Evolutionary conservation across 1,139 yeast genomes (phyloP), one percentile per base, ranked within the genome.

Genomic region (Yamadazyma trypodendri): DNA sequence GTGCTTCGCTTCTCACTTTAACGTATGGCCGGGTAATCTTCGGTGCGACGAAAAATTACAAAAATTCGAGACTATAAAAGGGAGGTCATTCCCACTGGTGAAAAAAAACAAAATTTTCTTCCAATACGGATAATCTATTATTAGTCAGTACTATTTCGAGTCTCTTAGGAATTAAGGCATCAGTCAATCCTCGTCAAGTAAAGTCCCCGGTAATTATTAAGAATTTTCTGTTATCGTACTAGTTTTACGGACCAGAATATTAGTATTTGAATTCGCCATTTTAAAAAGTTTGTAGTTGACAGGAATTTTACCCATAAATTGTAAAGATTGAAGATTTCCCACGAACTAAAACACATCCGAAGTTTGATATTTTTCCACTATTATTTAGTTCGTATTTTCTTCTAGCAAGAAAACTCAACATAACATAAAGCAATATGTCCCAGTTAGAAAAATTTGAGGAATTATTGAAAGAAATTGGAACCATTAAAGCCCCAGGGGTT

Each of bases 401-500:
- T 24, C 14, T 11, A 12, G 14, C 11, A 11, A 24, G 12, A 24
- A 12, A 12, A 24, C 11, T 11, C 28, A 24, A 3, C 8, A 24
- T 12, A 24, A 12, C 14, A 12, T 10, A 32, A 24, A 5, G 12
- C 15, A 18, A 25, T 2, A 64, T 63, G 69, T 56, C 68, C 24
- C 61, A 58, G 13, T 58, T 71, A 51, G 82, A 81, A 58, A 81
- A 81, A 51, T 86, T 87, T 61, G 85, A 83, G 61, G 63, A 70
- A 44, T 75, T 83, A 43, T 71, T 90, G 53, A 81, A 79, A 51
- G 94, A 90, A 57, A 73, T 90, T 47, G 77, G 83, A 44, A 71
- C 79, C 16, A 71, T 87, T 48, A 88, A 87, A 63, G 82, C 96
- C 20, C 94, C 94, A 16, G 97, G 98, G 43, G 95, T 92, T 40